Evolutionary conservation across 768 basidiomycete genomes (phyloP), one percentile per base, ranked within the genome.

Genomic region (Strobilomyces echinocephalus): DNA sequence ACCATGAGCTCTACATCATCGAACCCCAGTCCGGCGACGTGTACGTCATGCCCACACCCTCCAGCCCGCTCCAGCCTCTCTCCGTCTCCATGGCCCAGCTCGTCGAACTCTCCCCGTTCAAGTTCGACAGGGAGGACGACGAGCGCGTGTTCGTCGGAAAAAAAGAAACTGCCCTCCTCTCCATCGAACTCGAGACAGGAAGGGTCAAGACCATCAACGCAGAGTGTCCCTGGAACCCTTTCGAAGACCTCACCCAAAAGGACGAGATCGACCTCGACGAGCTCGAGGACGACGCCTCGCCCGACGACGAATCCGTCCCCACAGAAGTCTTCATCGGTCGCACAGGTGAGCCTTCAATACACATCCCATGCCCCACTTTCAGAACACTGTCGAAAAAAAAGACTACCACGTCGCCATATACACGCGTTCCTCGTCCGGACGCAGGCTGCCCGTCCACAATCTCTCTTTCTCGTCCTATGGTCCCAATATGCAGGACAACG

Each of bases 21-120:
- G 95, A 97, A 64, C 95, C 95, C 0, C 89, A 94, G 74, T 87
- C 89, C 5, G 95, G 95, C 8, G 88, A 92, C 63, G 90, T 98
- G 59, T 98, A 89, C 68, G 83, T 97, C 55, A 85, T 91, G 73
- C 72, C 83, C 7, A 79, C 82, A 0, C 83, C 85, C 1, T 76
- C 77, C 14, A 79, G 79, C 46, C 82, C 87, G 2, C 78, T 97
- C 39, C 86, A 93, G 63, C 90, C 88, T 45, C 87, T 99, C 57
- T 92, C 94, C 1, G 81, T 97, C 58, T 85, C 93, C 46, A 91
- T 98, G 82, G 75, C 91, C 2, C 89, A 97, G 66, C 81, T 99
- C 58, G 93, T 97, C 63, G 90, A 95, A 59, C 74, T 91, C 69
- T 93, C 82, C 2, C 86, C 87, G 0, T 85, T 95, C 45, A 90